Evolutionary conservation across 176 grass and related monocot genomes (phyloP).

Genomic region (Neostapfia colusana): DNA sequence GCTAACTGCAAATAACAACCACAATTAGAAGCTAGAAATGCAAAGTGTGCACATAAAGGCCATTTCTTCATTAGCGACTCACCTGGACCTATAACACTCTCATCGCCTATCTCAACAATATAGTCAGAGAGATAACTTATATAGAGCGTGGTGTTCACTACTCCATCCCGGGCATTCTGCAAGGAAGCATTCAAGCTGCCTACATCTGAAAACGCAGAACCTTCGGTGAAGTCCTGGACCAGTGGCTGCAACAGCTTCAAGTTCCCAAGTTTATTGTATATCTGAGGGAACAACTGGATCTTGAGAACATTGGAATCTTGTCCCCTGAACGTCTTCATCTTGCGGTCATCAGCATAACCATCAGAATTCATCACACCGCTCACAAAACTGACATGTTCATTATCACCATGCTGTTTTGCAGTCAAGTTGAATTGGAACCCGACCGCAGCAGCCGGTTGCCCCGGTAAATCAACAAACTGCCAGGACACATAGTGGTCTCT

Average conservation of each 20-base stretch:
- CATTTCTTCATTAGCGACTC: constrained; percentile 32
- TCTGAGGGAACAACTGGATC: constrained; percentile 88
- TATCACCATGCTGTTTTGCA: constrained; percentile 54
- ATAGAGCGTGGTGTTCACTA: constrained; percentile 81
- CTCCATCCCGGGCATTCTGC: constrained; percentile 61
- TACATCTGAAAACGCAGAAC: constrained; percentile 67
- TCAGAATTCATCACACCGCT: constrained; percentile 69
- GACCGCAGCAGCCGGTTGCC: constrained; percentile 55
- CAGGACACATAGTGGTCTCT: constrained; percentile 84
- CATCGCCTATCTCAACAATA: constrained; percentile 79
- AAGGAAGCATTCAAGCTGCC: constrained; percentile 70
- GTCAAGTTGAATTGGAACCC: constrained; percentile 86
- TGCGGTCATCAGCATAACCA: constrained; percentile 50
- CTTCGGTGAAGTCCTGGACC: constrained; percentile 78
- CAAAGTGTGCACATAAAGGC: not conserved
- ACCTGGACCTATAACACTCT: constrained; percentile 76
- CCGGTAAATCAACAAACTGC: constrained; percentile 76
- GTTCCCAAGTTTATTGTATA: constrained; percentile 61
- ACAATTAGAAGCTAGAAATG: constrained; percentile 36
- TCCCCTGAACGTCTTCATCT: constrained; percentile 75
- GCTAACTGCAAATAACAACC: constrained; percentile 59
- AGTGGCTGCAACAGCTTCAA: constrained; percentile 81
- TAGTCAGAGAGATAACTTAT: constrained; percentile 92
- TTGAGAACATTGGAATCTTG: constrained; percentile 75
- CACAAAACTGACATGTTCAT: constrained; percentile 65